These are phyloP conservation scores for Trebouxiophyceae sp. DNA, from an alignment of 163 green algal species.

Conservation along the genomic window DNA sequence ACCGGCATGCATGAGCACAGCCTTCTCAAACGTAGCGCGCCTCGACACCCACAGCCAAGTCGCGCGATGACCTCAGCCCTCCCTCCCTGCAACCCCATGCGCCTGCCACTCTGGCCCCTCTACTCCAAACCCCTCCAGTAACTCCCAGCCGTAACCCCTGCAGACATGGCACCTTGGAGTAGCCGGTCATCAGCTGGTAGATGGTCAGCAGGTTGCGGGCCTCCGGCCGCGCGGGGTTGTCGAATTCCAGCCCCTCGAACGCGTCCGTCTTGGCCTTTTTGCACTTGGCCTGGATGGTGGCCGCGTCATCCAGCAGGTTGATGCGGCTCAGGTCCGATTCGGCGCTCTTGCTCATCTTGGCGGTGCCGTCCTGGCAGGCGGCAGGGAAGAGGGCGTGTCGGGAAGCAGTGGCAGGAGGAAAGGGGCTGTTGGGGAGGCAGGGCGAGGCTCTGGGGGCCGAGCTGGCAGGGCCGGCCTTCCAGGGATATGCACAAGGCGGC, in stretches of 20 bases:
- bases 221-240: conserved; percentile 86
- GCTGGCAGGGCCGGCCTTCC: background rate
- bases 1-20: background rate
- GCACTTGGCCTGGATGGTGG: conserved; percentile 74
- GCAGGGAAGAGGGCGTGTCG: background rate
- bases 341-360: conserved; percentile 95
- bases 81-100: too few relatives aligned
- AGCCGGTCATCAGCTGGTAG: conserved; percentile 78
- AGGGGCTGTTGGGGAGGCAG: background rate
- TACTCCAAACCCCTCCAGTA: too few relatives aligned
- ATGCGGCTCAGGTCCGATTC: conserved; percentile 84
- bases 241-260: conserved; percentile 73
- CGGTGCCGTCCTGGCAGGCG: conserved; percentile 43
- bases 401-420: background rate
- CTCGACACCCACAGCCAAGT: too few relatives aligned
- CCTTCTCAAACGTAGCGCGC: too few relatives aligned
- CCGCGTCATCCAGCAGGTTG: conserved; percentile 88
- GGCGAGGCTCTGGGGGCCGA: background rate
- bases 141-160: too few relatives aligned
- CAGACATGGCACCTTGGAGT: too few relatives aligned
- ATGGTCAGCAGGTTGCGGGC: conserved; percentile 94
- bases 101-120: too few relatives aligned
- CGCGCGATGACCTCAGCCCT: too few relatives aligned
- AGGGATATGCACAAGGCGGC: too few relatives aligned
- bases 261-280: conserved; percentile 84